phyloP scores from a whole-genome alignment of 2,329 filamentous ascomycete species.

The Aureobasidium sp. region DNA sequence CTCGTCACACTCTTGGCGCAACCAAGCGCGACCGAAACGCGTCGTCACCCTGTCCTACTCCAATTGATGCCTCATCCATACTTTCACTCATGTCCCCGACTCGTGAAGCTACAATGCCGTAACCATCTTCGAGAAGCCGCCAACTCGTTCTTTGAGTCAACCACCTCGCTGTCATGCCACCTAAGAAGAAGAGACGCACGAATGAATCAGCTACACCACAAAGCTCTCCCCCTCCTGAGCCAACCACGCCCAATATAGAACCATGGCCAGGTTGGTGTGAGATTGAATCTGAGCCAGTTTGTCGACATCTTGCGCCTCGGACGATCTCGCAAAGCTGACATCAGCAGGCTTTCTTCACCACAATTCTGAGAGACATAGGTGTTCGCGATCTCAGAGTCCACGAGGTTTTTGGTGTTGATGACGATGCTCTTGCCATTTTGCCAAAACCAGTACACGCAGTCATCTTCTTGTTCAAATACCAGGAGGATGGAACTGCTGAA shows the following conservation, averaged over 20 bases:
- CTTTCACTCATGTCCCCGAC: not conserved
- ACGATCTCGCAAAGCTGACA: not conserved
- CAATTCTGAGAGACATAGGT: conserved; percentile 71
- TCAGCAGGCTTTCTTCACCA: conserved; percentile 52
- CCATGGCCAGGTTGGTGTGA: conserved; percentile 71
- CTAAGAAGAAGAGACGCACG: conserved; percentile 19
- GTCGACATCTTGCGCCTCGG: conserved; percentile 20
- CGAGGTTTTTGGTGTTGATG: conserved; percentile 68
- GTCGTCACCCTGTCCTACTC: not conserved
- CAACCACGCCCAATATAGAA: conserved; percentile 42
- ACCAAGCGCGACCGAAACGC: not conserved
- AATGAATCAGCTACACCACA: conserved; percentile 21
- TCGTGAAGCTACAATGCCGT: not conserved
- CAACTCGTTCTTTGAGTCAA: too few species aligned
- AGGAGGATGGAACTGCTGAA: conserved; percentile 42
- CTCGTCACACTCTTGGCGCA: conserved; percentile 10
- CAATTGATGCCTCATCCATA: not conserved
- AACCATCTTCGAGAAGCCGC: too few species aligned
- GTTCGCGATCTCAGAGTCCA: conserved; percentile 64
- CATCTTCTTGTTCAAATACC: conserved; percentile 77
- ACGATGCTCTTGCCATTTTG: conserved; percentile 53
- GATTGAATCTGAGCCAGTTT: conserved; percentile 80
- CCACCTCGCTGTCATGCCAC: conserved; percentile 12
- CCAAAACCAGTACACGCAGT: conserved; percentile 70
- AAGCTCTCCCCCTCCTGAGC: conserved; percentile 37